phyloP scores from a whole-genome alignment of 768 basidiomycete species.

The Rhizopogon roseolus region DNA sequence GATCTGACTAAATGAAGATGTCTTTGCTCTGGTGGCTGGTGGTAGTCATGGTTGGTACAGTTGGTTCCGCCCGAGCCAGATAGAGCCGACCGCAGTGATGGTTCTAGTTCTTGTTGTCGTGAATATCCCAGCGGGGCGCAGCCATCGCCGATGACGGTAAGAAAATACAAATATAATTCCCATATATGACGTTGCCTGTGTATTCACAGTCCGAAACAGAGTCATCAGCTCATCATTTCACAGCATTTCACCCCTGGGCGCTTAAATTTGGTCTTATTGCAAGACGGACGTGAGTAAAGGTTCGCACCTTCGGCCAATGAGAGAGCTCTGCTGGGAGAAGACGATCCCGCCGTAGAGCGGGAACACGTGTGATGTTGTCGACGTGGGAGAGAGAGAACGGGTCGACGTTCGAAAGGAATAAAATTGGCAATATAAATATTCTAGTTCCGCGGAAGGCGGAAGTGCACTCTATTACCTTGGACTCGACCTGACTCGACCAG shows the following conservation, averaged over 20 bases:
- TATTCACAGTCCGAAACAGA: too few species aligned
- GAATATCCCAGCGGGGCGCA: neutral
- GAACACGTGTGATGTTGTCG: neutral
- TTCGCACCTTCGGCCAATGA: neutral
- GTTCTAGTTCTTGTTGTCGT: too few species aligned
- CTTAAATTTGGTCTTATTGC: too few species aligned
- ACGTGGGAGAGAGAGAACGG: slow-evolving; percentile 2
- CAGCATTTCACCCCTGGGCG: too few species aligned
- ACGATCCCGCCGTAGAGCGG: slow-evolving; percentile 10
- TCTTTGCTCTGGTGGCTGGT: neutral
- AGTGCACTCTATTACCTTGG: too few species aligned
- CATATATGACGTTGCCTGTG: neutral
- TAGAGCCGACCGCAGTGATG: neutral
- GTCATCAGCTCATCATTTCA: too few species aligned
- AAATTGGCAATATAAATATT: neutral
- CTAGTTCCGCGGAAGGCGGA: neutral
- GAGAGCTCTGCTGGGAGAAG: neutral
- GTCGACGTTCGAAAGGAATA: slow-evolving; percentile 2
- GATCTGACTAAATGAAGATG: neutral
- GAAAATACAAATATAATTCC: neutral
- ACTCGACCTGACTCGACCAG: neutral
- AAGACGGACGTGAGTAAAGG: neutral
- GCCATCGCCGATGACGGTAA: neutral
- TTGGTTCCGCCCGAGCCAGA: neutral
- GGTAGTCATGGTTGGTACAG: too few species aligned